Conservation (phyloP, 169 alveolate species). For the Nephromyces sp. region DNA sequence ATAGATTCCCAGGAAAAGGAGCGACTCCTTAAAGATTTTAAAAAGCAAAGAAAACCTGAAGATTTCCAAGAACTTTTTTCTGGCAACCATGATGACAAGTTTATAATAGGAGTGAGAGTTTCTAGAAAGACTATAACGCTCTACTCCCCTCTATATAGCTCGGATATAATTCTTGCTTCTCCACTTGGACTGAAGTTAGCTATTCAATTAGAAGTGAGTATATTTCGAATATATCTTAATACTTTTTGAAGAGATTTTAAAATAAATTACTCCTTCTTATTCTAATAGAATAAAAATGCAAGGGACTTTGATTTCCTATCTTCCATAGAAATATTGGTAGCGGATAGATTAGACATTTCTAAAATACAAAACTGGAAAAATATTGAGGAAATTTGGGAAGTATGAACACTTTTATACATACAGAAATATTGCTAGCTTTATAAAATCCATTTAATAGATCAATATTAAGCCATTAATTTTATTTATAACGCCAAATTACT, state of each 20-base stretch:
- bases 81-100: conserved; percentile 67
- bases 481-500: neutral
- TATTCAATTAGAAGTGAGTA: conserved; percentile 37
- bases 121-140: conserved; percentile 51
- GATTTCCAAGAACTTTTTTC: neutral
- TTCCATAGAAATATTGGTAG: conserved; percentile 63
- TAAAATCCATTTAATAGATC: neutral
- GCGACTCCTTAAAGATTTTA: neutral
- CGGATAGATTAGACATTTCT: conserved; percentile 68
- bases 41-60: neutral
- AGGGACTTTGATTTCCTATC: conserved; percentile 61
- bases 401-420: too few relatives aligned
- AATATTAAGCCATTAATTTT: neutral
- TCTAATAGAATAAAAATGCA: neutral
- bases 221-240: neutral
- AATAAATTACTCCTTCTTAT: neutral
- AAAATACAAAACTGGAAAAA: conserved; percentile 72
- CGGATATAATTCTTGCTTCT: conserved; percentile 74
- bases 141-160: conserved; percentile 62
- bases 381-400: conserved; percentile 47
- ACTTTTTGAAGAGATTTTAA: neutral
- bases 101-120: conserved; percentile 67
- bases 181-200: conserved; percentile 69
- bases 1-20: neutral
- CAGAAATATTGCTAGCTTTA: neutral